Conservation (phyloP, 139 green algal species). For the Tetraselmis striata region DNA sequence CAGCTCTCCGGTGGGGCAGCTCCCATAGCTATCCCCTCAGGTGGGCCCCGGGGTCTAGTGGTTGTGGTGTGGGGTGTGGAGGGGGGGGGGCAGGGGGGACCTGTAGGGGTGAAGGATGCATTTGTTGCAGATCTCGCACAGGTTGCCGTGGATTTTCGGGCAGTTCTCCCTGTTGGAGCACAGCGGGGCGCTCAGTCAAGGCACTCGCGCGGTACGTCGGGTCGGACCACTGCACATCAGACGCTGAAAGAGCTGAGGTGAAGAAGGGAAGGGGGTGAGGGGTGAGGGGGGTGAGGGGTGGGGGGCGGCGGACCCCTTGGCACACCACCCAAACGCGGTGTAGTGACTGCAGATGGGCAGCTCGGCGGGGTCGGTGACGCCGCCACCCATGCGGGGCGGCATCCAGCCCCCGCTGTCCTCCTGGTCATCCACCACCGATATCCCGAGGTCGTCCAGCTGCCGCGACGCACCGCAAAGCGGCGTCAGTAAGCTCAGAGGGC, state of each 20-base stretch:
- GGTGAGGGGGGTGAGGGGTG: background rate
- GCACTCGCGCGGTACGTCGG: too few relatives aligned
- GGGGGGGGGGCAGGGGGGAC: too few relatives aligned
- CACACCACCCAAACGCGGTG: conserved; percentile 36
- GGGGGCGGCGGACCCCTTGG: conserved; percentile 9
- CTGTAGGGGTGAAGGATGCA: conserved; percentile 4
- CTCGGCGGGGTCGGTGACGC: conserved; percentile 25
- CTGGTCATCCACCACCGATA: conserved; percentile 12
- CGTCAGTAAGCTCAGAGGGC: background rate
- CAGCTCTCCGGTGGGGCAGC: too few relatives aligned
- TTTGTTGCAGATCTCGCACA: conserved; percentile 48
- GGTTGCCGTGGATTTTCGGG: conserved; percentile 46
- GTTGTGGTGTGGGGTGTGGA: too few relatives aligned
- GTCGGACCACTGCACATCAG: too few relatives aligned
- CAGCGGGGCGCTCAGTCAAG: too few relatives aligned
- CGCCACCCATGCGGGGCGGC: background rate
- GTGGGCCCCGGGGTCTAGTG: too few relatives aligned
- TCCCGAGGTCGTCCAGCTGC: conserved; percentile 13
- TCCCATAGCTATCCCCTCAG: too few relatives aligned
- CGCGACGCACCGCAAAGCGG: too few relatives aligned
- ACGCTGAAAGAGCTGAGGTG: too few relatives aligned
- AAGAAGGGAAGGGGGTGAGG: too few relatives aligned
- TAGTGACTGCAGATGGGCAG: conserved; percentile 51
- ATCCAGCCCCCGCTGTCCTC: background rate
- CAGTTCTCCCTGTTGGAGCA: conserved; percentile 36